phyloP scores from a whole-genome alignment of 1,284 basidiomycete genomes.

The Phylloboletellus chloephorus region DNA sequence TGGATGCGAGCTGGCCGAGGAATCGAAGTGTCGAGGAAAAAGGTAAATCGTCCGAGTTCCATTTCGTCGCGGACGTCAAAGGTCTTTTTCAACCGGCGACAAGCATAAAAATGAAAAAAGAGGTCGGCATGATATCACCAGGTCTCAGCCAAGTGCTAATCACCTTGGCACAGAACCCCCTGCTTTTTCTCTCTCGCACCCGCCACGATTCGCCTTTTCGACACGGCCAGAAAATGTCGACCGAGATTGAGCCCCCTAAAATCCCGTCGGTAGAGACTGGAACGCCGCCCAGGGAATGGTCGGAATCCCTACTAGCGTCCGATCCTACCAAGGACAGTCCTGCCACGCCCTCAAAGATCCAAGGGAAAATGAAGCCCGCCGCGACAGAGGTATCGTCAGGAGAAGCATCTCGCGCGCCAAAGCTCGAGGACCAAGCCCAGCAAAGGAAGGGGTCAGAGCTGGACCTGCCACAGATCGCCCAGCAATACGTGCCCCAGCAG shows the following conservation, averaged over 20 bases:
- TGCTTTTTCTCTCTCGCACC: neutral
- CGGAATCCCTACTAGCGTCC: constrained; percentile 19
- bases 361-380: neutral
- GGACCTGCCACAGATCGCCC: too few species aligned
- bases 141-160: constrained; percentile 10
- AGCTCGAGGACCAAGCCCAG: neutral
- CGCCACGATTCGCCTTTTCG: too few species aligned
- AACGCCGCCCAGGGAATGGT: constrained; percentile 19
- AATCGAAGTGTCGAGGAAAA: too few species aligned
- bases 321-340: constrained; percentile 9
- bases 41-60: too few species aligned
- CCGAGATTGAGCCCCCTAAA: constrained; percentile 10
- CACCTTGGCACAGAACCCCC: constrained; percentile 4
- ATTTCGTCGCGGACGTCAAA: too few species aligned
- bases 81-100: constrained; percentile 16
- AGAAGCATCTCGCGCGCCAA: neutral
- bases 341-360: neutral
- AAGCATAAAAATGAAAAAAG: neutral
- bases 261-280: constrained; percentile 18
- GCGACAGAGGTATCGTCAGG: neutral
- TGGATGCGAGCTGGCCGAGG: too few species aligned
- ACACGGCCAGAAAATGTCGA: constrained; percentile 20
- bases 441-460: neutral
- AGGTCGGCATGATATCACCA: constrained; percentile 29
- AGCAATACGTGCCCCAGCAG: constrained; percentile 12